Evolutionary conservation across 495 filamentous ascomycete species (phyloP), one percentile per base, ranked within the genome.

Genomic region (Penicillium lagena): DNA sequence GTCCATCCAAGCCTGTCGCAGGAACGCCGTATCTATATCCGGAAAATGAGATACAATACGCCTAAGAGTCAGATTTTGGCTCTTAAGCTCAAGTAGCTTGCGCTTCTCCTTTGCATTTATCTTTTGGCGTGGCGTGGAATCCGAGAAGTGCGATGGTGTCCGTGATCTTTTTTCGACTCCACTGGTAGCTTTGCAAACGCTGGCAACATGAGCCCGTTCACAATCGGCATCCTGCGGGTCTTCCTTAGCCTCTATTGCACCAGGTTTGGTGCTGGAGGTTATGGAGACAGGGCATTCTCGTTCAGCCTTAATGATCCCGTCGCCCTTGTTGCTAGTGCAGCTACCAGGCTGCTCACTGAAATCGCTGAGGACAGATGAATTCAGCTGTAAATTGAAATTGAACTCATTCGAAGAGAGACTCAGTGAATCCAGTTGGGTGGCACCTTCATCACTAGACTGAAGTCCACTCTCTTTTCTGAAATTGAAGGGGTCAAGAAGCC

Each of bases 11-110:
- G 32, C 35, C 27, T 49, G 37, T 33, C 47, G 47, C 35, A 49
- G 32, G 34, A 28, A 38, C 12, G 41, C 22, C 4, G 37, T 43
- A 37, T 49, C 47, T 40, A 49, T 44, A 27, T 44, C 40, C 22
- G 31, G 27, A 14, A 49, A 49, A 5, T 40, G 36, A 36, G 17
- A n/a, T 17, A n/a, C 43, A 46, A 42, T 28, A 9, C 34, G 15
- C 15, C 42, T 46, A 32, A 45, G 38, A 30, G 42, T 45, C 31
- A 27, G 12, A 37, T 45, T 50, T 33, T 45, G 42, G 10, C 39
- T 43, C 39, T 51, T 46, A 29, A 51, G 22, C 33, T 39, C 43
- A 46, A 27, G 30, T 11, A 51, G 13, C 29, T 46, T 43, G n/a
- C 39, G 39, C 43, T 43, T 42, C 6, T 43, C 43, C 29, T 32